Evolutionary conservation across 2,329 filamentous ascomycete species (phyloP), one percentile per base, ranked within the genome.

Genomic region (Amylocarpus encephaloides): DNA sequence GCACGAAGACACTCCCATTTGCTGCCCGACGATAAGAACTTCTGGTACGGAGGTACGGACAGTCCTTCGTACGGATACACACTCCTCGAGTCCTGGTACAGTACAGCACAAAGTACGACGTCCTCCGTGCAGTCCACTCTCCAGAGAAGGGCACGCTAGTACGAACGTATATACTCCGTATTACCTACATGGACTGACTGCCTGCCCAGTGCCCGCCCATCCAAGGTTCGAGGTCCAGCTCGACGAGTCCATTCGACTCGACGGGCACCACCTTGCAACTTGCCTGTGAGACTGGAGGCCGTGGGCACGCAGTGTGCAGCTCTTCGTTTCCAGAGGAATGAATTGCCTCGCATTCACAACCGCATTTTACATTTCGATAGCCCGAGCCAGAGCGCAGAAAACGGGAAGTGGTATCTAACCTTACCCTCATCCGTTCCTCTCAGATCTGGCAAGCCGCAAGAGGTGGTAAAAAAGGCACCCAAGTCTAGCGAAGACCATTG

Each of bases 61-160:
- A n/a, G n/a, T n/a, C n/a, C n/a, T n/a, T n/a, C n/a, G n/a, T n/a
- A n/a, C n/a, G n/a, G n/a, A n/a, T n/a, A n/a, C n/a, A n/a, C n/a
- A n/a, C n/a, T n/a, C n/a, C n/a, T n/a, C n/a, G n/a, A n/a, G n/a
- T n/a, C n/a, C n/a, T n/a, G n/a, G n/a, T n/a, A n/a, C n/a, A n/a
- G n/a, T n/a, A n/a, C n/a, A n/a, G n/a, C n/a, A n/a, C n/a, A n/a
- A n/a, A n/a, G n/a, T n/a, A n/a, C n/a, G n/a, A n/a, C n/a, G n/a
- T n/a, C n/a, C n/a, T n/a, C n/a, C n/a, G n/a, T n/a, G n/a, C n/a
- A n/a, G n/a, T n/a, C n/a, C n/a, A n/a, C n/a, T 40, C 15, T 15
- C 43, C 26, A 52, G 50, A 52, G 48, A 52, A 52, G 40, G 29
- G 30, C 43, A 46, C 22, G 45, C 45, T 32, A 29, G 33, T 35